A percentile compares a stretch with the other conserved stretches of the same genome.
Conservation (phyloP, 805 yeast genomes). For the Cyberlindnera suaveolens region DNA sequence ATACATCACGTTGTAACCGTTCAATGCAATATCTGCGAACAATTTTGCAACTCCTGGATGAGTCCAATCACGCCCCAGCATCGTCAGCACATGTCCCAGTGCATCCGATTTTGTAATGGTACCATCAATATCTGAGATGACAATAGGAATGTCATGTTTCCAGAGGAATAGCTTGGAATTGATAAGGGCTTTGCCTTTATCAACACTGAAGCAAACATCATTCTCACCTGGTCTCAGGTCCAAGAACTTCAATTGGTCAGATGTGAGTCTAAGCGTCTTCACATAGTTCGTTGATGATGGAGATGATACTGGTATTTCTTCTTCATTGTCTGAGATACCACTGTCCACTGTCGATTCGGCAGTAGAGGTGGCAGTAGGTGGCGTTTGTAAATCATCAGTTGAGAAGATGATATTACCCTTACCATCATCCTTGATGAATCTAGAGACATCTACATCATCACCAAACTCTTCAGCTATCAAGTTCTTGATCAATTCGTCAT, state of each 20-base stretch:
- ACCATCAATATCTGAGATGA: conserved; percentile 95
- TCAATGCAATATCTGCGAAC: conserved; percentile 76
- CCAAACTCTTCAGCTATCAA: conserved; percentile 75
- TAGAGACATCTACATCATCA: conserved; percentile 37
- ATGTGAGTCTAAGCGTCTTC: conserved; percentile 83
- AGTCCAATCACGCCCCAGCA: conserved; percentile 97
- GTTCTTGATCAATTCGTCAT: conserved; percentile 70
- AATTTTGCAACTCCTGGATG: conserved; percentile 92
- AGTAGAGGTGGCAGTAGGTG: conserved; percentile 2
- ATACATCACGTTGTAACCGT: conserved; percentile 92
- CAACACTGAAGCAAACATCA: conserved; percentile 70
- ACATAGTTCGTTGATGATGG: conserved; percentile 44
- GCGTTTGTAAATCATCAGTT: conserved; percentile 20
- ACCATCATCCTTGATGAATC: conserved; percentile 48
- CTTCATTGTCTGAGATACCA: conserved; percentile 2
- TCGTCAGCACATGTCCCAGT: conserved; percentile 87
- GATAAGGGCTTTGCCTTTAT: conserved; percentile 75
- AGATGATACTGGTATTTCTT: conserved; percentile 2
- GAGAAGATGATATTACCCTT: conserved; percentile 59
- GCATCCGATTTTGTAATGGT: conserved; percentile 98
- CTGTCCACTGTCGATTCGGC: not conserved
- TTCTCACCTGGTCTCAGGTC: conserved; percentile 76
- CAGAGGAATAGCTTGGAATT: conserved; percentile 73
- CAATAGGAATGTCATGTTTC: conserved; percentile 82
- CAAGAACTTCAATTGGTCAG: conserved; percentile 77